Conservation (phyloP, 2,329 filamentous ascomycete species). For the Didymella pinodella region DNA sequence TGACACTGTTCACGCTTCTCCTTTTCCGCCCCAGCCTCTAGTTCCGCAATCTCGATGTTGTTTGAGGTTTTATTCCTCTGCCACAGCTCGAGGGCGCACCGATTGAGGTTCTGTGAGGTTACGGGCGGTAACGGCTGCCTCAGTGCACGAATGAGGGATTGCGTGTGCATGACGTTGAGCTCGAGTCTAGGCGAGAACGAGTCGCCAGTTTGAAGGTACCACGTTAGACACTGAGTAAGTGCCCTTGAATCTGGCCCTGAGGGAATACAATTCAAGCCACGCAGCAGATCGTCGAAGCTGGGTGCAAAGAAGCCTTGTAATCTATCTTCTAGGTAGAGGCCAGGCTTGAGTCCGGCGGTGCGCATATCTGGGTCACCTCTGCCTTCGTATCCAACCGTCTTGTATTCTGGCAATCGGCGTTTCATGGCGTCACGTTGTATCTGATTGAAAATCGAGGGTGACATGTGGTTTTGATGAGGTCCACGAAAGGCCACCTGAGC, state of each 20-base stretch:
- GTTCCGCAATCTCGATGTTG: background rate
- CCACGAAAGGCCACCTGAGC: conserved; percentile 24
- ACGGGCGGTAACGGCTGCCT: background rate
- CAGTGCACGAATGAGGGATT: conserved; percentile 24
- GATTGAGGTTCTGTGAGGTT: background rate
- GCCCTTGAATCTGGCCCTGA: background rate
- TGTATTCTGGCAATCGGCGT: conserved; percentile 22
- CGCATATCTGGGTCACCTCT: conserved; percentile 24
- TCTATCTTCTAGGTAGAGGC: conserved; percentile 16
- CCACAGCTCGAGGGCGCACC: background rate
- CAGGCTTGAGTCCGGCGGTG: conserved; percentile 23
- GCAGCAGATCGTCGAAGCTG: conserved; percentile 33
- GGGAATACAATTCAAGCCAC: conserved; percentile 22
- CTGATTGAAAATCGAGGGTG: conserved; percentile 19
- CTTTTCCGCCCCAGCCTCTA: background rate
- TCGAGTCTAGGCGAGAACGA: conserved; percentile 34
- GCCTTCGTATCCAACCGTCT: conserved; percentile 18
- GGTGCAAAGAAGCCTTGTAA: conserved; percentile 22
- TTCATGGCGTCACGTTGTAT: conserved; percentile 28
- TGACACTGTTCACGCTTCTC: background rate
- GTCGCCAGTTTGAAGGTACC: background rate
- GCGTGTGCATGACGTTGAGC: conserved; percentile 39
- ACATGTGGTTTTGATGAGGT: conserved; percentile 7
- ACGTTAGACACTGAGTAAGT: conserved; percentile 2
- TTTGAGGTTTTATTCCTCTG: background rate